These are phyloP conservation scores for Exidia glandulosa DNA, from an alignment of 768 basidiomycete species.

Conservation along the genomic window DNA sequence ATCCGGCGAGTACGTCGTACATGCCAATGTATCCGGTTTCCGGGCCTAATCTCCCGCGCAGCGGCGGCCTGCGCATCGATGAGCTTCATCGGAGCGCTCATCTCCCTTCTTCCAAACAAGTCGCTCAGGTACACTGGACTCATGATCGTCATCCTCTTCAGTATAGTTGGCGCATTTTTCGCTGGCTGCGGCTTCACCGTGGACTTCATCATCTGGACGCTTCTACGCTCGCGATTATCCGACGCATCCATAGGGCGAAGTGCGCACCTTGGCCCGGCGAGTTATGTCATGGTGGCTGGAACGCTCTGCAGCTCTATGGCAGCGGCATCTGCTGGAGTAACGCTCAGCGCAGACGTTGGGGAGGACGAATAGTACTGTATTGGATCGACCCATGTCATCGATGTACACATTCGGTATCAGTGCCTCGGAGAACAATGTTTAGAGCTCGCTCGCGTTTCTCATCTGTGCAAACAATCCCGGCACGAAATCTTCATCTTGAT, in stretches of 20 bases:
- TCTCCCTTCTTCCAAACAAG: not conserved
- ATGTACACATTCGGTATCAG: too few species aligned
- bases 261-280: not conserved
- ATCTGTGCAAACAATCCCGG: too few species aligned
- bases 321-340: not conserved
- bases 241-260: not conserved
- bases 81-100: not conserved
- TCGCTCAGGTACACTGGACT: not conserved
- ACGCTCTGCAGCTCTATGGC: not conserved
- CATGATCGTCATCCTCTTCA: not conserved
- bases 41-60: not conserved
- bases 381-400: too few species aligned
- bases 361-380: too few species aligned
- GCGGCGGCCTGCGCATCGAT: not conserved
- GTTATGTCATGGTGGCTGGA: not conserved
- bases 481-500: too few species aligned
- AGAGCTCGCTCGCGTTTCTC: too few species aligned
- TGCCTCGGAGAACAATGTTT: too few species aligned
- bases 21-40: not conserved
- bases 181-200: not conserved
- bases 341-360: too few species aligned
- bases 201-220: not conserved
- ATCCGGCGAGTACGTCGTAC: not conserved
- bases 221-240: not conserved
- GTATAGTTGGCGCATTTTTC: not conserved